Base-by-base conservation (phyloP, 2,329 filamentous ascomycete genomes). In the Ramichloridium luteum region DNA sequence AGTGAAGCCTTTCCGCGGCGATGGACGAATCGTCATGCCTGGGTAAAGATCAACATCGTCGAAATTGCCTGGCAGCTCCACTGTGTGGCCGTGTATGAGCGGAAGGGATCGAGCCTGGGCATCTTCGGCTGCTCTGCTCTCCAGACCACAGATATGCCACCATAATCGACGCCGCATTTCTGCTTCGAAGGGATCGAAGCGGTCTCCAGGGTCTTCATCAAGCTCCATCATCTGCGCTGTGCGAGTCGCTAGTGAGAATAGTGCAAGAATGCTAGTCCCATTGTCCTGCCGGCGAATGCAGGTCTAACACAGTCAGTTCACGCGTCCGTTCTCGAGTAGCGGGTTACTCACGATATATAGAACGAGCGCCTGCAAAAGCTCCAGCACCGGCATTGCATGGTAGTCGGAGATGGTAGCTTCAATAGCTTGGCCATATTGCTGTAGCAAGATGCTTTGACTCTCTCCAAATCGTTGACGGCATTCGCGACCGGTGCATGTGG, bases 1-100 rank as follows among this genome's bases (percentile, higher is more conserved):
- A 2, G 48, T 46, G 8, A 43, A 30, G 6, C 48, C 48, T 9
- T 13, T 9, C n/a, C 48, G 34, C 6, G 40, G 13, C 12, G 32
- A 12, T 5, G 47, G 47, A 11, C 31, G n/a, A 3, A 41, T 34
- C 8, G 31, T 38, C 26, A 40, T 39, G 6, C 33, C 15, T 1
- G 43, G 40, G 32, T 43, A 29, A 13, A 51, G 33, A 33, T 51
- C 48, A 13, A 18, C 17, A 34, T 51, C 48, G 36, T 49, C 45
- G n/a, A 50, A 26, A 27, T 45, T 49, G 8, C 39, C 31, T 5
- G 48, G 48, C 18, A 49, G 23, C 13, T 31, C 20, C 3, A 49
- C 41, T 23, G 29, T 41, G 15, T 32, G 29, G 11, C 37, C 39
- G 15, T 42, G 31, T 36, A 48, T 39, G n/a, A 49, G 35, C 23